Evolutionary conservation across 2,329 filamentous ascomycete genomes (phyloP), one percentile per base, ranked within the genome.

Genomic region (Colletotrichum spinosum): DNA sequence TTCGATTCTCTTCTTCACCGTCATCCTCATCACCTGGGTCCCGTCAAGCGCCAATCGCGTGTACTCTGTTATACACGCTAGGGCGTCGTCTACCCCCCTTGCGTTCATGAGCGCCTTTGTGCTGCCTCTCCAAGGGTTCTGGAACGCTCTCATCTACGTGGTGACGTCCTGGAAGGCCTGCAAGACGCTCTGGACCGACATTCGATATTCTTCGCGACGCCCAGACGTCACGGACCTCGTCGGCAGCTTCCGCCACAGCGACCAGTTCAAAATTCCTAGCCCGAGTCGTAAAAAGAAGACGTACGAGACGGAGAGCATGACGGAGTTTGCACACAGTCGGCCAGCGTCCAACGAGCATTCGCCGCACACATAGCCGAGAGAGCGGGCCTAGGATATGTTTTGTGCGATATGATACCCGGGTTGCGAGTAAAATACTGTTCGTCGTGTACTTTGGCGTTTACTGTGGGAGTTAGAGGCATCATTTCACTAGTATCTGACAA

Each of bases 111-210:
- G 90, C 25, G 88, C 91, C 0, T 84, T 93, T 45, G 92, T 96
- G 1, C 83, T 97, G 8, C 92, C 93, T 0, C 83, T 94, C 0
- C 93, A 97, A 74, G 93, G 93, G 0, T 92, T 94, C 72, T 96
- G 92, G 92, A 97, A 97, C 74, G 87, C 89, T 15, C 76, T 92
- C 63, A 93, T 97, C 69, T 97, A 96, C 76, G 78, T 88, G 13
- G 83, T 86, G 10, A 93, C 91, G 1, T 92, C 90, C 6, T 87
- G 88, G 82, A 77, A 85, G 54, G 89, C 89, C 0, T 89, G 88
- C 72, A 84, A 84, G 73, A 77, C 78, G 38, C 75, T 88, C 35
- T 77, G 75, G 57, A 70, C 72, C 9, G 80, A 83, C 51, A 61
- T 82, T n/a, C 65, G 70, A 51, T 62, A 69, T 55, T 46, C 58